These are phyloP conservation scores for Penicillium silybi DNA, from an alignment of 495 filamentous ascomycete genomes.

Conservation along the genomic window DNA sequence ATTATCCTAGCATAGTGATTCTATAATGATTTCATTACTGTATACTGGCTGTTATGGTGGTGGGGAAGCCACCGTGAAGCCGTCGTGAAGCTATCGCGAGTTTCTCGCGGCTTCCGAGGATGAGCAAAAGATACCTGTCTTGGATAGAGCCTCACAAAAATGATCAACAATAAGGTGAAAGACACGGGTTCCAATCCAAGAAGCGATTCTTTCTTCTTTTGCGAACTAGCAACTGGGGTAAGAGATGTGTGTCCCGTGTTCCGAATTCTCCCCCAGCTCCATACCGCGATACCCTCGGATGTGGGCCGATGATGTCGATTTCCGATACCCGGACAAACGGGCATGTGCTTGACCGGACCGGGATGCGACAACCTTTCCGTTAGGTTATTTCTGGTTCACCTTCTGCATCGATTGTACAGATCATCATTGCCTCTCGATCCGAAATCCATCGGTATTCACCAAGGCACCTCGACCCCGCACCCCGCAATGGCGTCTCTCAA, in stretches of 20 bases:
- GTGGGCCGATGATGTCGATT: conserved; percentile 19
- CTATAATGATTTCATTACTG: no score
- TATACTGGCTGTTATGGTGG: no score
- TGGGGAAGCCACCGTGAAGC: no score
- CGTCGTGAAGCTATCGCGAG: no score
- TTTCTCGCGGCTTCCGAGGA: no score
- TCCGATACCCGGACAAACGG: conserved; percentile 23
- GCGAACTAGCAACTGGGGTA: no score
- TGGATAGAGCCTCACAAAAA: no score
- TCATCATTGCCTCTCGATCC: neutral
- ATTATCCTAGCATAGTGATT: no score
- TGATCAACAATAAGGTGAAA: no score
- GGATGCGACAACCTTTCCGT: neutral
- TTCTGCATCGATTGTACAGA: neutral
- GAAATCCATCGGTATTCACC: neutral
- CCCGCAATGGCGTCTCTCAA: conserved; percentile 28
- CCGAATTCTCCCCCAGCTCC: conserved; percentile 2
- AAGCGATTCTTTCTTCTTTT: no score
- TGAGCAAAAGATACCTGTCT: no score
- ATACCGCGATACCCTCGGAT: conserved; percentile 13
- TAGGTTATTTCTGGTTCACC: neutral
- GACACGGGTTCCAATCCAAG: neutral
- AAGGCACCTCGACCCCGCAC: conserved; percentile 5
- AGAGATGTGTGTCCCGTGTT: neutral
- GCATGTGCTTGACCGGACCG: conserved; percentile 15